phyloP scores from a whole-genome alignment of 257 asterid genomes.

The Solanum corneliomulleri region DNA sequence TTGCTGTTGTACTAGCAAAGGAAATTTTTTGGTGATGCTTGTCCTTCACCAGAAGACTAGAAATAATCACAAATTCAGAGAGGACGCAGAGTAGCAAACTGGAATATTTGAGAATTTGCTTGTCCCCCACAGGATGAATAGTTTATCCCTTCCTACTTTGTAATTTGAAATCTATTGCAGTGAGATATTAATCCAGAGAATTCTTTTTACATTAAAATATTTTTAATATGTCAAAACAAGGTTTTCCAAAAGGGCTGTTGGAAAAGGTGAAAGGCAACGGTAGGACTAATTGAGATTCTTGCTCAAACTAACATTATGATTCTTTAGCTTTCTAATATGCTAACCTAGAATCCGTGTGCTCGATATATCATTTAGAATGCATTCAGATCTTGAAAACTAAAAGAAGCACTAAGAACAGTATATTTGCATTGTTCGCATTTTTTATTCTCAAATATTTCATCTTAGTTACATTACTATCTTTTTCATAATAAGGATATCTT shows the following conservation, averaged over 20 bases:
- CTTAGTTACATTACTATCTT: neutral
- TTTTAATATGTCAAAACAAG: neutral
- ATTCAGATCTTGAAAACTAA: neutral
- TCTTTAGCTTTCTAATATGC: neutral
- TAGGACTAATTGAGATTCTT: neutral
- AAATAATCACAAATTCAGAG: neutral
- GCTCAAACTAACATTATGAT: neutral
- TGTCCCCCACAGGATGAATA: neutral
- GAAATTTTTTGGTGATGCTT: neutral
- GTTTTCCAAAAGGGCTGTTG: neutral
- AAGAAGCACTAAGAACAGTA: neutral
- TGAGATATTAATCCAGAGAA: neutral
- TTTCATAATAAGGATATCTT: neutral
- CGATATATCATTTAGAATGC: neutral
- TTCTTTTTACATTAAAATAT: neutral
- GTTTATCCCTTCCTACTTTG: neutral
- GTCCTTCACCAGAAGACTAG: neutral
- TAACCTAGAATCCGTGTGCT: neutral
- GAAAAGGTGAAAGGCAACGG: neutral
- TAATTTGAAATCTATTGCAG: neutral
- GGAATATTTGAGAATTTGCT: neutral
- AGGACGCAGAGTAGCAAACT: neutral
- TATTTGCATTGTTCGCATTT: neutral
- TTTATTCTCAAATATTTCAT: neutral
- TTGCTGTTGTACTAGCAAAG: neutral